Conservation (phyloP, 75 land plant genomes). For the Azolla pinnata region DNA sequence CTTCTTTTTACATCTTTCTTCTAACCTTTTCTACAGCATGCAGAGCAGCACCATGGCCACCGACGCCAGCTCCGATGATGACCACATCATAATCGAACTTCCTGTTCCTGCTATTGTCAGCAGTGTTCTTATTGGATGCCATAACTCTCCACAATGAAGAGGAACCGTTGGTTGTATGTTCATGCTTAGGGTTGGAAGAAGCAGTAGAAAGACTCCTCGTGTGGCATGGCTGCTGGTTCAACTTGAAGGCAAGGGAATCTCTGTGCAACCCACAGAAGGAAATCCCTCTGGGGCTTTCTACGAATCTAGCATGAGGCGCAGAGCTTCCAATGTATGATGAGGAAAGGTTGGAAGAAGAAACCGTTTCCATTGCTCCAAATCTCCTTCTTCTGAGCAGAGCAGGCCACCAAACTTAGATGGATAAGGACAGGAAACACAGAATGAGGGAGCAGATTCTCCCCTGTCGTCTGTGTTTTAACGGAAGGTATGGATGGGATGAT, state of each 20-base stretch:
- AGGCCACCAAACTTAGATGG: no score
- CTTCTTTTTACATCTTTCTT: not conserved
- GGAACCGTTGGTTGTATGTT: constrained; percentile 3
- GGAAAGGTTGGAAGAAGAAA: not conserved
- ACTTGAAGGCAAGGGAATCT: constrained; percentile 23
- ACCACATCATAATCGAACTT: constrained; percentile 77
- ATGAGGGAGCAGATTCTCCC: no score
- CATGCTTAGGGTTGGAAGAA: constrained; percentile 1
- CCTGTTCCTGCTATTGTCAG: constrained; percentile 38
- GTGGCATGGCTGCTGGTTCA: no score
- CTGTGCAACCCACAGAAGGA: constrained; percentile 51
- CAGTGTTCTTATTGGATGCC: no score
- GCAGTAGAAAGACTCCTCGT: no score
- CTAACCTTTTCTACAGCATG: constrained; percentile 96
- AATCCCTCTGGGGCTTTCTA: constrained; percentile 12
- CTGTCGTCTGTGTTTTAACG: no score
- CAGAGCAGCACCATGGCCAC: constrained; percentile 96
- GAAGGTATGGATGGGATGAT: no score
- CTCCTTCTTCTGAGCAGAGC: no score
- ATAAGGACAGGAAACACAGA: no score
- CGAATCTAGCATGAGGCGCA: not conserved
- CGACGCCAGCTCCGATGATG: constrained; percentile 99
- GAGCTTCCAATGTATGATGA: not conserved
- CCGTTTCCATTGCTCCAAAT: no score
- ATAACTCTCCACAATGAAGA: constrained; percentile 1